Base-by-base conservation (phyloP, 805 yeast genomes). In the Starmerella kuoi region DNA sequence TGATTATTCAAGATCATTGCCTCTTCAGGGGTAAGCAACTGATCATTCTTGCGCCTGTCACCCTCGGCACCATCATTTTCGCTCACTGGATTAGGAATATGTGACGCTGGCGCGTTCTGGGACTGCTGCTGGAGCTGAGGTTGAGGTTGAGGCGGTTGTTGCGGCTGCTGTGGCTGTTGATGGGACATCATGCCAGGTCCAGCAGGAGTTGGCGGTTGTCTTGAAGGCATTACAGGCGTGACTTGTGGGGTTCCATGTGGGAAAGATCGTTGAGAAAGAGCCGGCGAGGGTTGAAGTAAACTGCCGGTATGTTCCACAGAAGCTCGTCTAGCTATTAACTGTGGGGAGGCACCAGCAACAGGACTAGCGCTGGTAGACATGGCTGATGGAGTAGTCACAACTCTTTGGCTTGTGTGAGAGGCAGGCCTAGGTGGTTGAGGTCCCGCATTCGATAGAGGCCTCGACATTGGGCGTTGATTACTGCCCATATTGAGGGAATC, bases 1-100 rank as follows among this genome's bases (percentile, higher is more conserved):
- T 49, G 53, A 30, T 36, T 14, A 21, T 20, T 34, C 26, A 48
- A 31, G 15, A 44, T 33, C 11, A 36, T 19, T 8, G 25, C 9
- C 23, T 50, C 49, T 3, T 50, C 50, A 4, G 48, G 42, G 4
- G 52, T 39, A 4, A 50, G 40, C 9, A 46, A 30, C 33, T 45
- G 42, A 18, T 28, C 30, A 7, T 3, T 24, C 18, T 24, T 36
- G 7, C 31, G 4, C 22, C 39, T 12, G 11, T 36, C 31, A 4
- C 8, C 34, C 32, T 36, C 35, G 33, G 6, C 5, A 7, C 17
- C 26, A 18, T 33, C 37, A 9, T 11, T 26, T 14, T 9, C 22
- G 35, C 8, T 9, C 22, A 23, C 4, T 17, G 30, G 11, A 11
- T 7, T 25, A n/a, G n/a, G n/a, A n/a, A n/a, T 25, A 19, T 5